phyloP scores from a whole-genome alignment of 2,329 filamentous ascomycete genomes.

The Chaetomium olivaceum region DNA sequence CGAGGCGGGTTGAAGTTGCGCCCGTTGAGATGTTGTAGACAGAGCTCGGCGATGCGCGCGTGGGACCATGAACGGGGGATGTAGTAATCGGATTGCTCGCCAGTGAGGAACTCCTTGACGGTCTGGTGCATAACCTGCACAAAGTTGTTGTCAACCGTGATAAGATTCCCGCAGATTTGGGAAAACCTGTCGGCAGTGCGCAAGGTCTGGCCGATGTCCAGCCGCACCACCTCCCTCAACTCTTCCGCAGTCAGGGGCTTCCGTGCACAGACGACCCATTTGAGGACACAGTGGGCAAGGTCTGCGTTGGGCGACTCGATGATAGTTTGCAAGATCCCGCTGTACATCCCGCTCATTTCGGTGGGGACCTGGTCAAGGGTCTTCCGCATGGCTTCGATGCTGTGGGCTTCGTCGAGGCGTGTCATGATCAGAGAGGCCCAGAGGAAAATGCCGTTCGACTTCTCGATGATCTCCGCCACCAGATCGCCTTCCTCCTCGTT shows the following conservation, averaged over 20 bases:
- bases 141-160: slow-evolving; percentile 39
- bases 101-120: slow-evolving; percentile 38
- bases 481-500: slow-evolving; percentile 21
- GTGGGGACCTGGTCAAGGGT: slow-evolving; percentile 29
- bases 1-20: slow-evolving; percentile 41
- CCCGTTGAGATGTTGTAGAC: slow-evolving; percentile 39
- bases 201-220: slow-evolving; percentile 39
- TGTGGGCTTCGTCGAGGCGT: slow-evolving; percentile 29
- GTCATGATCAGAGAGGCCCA: slow-evolving; percentile 33
- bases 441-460: slow-evolving; percentile 34
- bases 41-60: slow-evolving; percentile 38
- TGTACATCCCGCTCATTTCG: slow-evolving; percentile 34
- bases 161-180: slow-evolving; percentile 39
- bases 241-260: slow-evolving; percentile 40
- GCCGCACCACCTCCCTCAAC: slow-evolving; percentile 39
- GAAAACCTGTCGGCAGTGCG: slow-evolving; percentile 29
- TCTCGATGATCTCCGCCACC: slow-evolving; percentile 28
- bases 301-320: slow-evolving; percentile 30
- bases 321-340: slow-evolving; percentile 28
- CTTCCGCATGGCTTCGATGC: slow-evolving; percentile 31
- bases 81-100: slow-evolving; percentile 30
- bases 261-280: slow-evolving; percentile 40
- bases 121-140: slow-evolving; percentile 44
- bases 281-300: slow-evolving; percentile 41
- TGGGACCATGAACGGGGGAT: slow-evolving; percentile 33